Evolutionary conservation across 2,329 filamentous ascomycete genomes (phyloP), one percentile per base, ranked within the genome.

Genomic region (Fusarium newnesense): DNA sequence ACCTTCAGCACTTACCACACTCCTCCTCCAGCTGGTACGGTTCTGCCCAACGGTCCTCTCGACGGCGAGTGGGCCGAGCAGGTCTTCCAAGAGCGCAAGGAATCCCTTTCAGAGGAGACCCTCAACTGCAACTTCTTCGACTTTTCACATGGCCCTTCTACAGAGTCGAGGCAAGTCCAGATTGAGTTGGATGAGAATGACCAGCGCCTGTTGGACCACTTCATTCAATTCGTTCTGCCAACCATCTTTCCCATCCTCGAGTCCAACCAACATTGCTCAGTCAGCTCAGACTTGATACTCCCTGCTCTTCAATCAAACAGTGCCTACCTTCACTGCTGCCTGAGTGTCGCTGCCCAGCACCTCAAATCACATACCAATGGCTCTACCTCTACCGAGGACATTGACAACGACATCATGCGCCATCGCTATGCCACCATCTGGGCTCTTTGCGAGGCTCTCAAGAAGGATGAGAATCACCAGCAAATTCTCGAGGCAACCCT

Each of bases 201-300:
- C 83, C 92, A 95, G 81, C 91, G 92, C 58, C 87, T 98, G 32
- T 87, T 98, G 63, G 93, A 97, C 73, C 95, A 98, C 84, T 98
- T 99, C 81, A 89, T 98, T 75, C 90, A 94, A 76, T 93, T 92
- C 73, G 95, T 98, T 42, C 87, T 97, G 69, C 94, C 94, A 49
- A 91, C 94, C 71, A 92, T 98, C 80, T 98, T 98, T 83, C 96
- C 96, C 19, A 92, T 98, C 60, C 88, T 97, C 39, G 95, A 98
- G 83, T 91, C 92, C 44, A 97, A 96, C 81, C 94, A 97, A 80
- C 93, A 94, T 77, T 94, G 94, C 43, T 93, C 92, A 4, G 91
- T 94, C 42, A 90, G 92, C 69, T 91, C 93, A 5, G 93, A 96
- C 77, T 89, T 97, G 69, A 92, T 98, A 75, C 89, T 98, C 21